Conservation (phyloP, 164 flowering plant genomes). For the Protea cynaroides region DNA sequence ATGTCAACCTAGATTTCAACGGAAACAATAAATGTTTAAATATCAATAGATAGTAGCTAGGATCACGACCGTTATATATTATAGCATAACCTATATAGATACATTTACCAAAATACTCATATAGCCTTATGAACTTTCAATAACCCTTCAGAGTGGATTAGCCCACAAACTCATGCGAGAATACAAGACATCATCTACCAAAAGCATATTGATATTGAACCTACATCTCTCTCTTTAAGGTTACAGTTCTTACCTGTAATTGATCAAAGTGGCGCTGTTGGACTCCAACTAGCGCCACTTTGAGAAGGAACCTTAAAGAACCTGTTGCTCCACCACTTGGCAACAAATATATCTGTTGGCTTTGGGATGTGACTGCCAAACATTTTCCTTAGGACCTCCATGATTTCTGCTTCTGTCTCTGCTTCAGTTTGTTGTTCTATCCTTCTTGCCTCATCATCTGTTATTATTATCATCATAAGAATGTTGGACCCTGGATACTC, state of each 20-base stretch:
- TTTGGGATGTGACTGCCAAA: conserved; percentile 26
- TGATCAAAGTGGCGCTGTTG: conserved; percentile 7
- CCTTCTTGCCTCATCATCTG: conserved; percentile 22
- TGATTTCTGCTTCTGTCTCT: conserved; percentile 19
- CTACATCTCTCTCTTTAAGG: no score
- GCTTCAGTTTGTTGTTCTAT: conserved; percentile 24
- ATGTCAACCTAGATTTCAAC: no score
- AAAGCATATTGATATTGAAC: no score
- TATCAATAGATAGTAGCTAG: no score
- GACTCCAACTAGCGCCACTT: conserved; percentile 28
- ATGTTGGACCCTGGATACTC: conserved; percentile 23
- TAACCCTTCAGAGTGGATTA: no score
- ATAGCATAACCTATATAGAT: no score
- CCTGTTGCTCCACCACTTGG: conserved; percentile 24
- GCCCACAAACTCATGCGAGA: no score
- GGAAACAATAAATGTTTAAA: no score
- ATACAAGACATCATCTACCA: no score
- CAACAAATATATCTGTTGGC: conserved; percentile 23
- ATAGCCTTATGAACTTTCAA: no score
- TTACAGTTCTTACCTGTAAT: conserved; percentile 23
- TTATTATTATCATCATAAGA: conserved; percentile 24
- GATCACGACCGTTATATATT: no score
- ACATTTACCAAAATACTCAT: no score
- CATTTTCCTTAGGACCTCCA: conserved; percentile 26
- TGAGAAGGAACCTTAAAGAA: conserved; percentile 19